phyloP scores from a whole-genome alignment of 352 stramenopile genomes.

The Globisporangium ultimum region DNA sequence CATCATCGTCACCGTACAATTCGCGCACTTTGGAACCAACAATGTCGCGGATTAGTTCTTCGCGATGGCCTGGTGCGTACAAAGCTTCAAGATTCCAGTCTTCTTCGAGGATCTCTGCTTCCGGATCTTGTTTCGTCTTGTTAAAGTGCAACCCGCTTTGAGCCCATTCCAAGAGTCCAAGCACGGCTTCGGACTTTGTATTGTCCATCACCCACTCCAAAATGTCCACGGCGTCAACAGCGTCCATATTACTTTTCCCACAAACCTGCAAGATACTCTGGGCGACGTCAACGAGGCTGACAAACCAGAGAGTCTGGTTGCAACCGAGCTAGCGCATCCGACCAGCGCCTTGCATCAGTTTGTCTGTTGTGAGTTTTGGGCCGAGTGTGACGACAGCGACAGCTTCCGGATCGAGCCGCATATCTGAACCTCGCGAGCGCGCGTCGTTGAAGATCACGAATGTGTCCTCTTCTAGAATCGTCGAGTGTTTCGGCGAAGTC shows the following conservation, averaged over 20 bases:
- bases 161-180: slow-evolving; percentile 76
- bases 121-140: slow-evolving; percentile 20
- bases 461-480: slow-evolving; percentile 73
- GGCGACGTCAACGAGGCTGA: slow-evolving; percentile 64
- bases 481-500: slow-evolving; percentile 49
- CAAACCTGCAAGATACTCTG: slow-evolving; percentile 33
- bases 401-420: slow-evolving; percentile 76
- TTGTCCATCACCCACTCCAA: slow-evolving; percentile 88
- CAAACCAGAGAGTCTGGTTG: slow-evolving; percentile 66
- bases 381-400: slow-evolving; percentile 82
- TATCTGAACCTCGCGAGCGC: slow-evolving; percentile 81
- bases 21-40: slow-evolving; percentile 19
- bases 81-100: slow-evolving; percentile 43
- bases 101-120: slow-evolving; percentile 34
- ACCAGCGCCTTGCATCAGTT: slow-evolving; percentile 91
- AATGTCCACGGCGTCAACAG: slow-evolving; percentile 40
- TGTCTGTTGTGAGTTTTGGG: slow-evolving; percentile 88
- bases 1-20: slow-evolving; percentile 2
- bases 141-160: slow-evolving; percentile 70
- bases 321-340: slow-evolving; percentile 79
- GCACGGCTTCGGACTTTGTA: slow-evolving; percentile 57
- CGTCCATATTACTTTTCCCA: not conserved
- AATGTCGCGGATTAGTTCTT: slow-evolving; percentile 32
- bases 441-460: slow-evolving; percentile 93
- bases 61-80: slow-evolving; percentile 25